These are phyloP conservation scores for Diplocarpon rosae DNA, from an alignment of 2,329 filamentous ascomycete species.

Conservation along the genomic window DNA sequence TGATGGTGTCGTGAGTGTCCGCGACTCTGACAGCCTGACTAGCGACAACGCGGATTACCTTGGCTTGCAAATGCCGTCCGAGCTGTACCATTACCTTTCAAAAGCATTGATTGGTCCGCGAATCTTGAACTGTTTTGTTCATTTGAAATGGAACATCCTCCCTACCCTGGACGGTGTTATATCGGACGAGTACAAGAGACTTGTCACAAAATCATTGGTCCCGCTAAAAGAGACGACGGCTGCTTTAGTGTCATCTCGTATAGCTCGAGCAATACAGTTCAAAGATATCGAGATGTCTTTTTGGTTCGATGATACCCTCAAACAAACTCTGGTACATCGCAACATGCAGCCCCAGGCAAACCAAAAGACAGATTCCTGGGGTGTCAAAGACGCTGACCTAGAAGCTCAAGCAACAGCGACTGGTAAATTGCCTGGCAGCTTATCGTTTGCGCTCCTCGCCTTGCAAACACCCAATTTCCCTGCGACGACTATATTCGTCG, in stretches of 20 bases:
- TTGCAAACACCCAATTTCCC: slow-evolving; percentile 61
- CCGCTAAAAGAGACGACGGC: slow-evolving; percentile 67
- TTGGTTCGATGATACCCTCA: slow-evolving; percentile 70
- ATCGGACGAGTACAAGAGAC: slow-evolving; percentile 67
- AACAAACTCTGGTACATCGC: slow-evolving; percentile 56
- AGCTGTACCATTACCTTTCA: slow-evolving; percentile 84
- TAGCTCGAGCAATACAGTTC: slow-evolving; percentile 75
- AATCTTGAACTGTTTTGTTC: slow-evolving; percentile 71
- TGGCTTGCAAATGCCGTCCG: slow-evolving; percentile 78
- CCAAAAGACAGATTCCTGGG: slow-evolving; percentile 50
- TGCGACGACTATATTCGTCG: slow-evolving; percentile 51
- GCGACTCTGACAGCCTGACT: slow-evolving; percentile 63
- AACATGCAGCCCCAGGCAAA: slow-evolving; percentile 39
- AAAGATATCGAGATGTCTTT: slow-evolving; percentile 67
- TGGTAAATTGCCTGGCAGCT: slow-evolving; percentile 32
- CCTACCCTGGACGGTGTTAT: slow-evolving; percentile 80
- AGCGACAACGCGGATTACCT: slow-evolving; percentile 82
- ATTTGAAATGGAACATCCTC: slow-evolving; percentile 64
- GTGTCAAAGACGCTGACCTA: slow-evolving; percentile 48
- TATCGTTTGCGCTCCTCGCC: slow-evolving; percentile 53
- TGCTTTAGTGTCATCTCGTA: slow-evolving; percentile 63
- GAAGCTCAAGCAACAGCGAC: slow-evolving; percentile 34
- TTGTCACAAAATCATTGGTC: slow-evolving; percentile 65
- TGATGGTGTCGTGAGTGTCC: slow-evolving; percentile 59
- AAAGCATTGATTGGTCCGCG: slow-evolving; percentile 70